Evolutionary conservation across 805 yeast genomes (phyloP).

Genomic region (Starmerella floricola): DNA sequence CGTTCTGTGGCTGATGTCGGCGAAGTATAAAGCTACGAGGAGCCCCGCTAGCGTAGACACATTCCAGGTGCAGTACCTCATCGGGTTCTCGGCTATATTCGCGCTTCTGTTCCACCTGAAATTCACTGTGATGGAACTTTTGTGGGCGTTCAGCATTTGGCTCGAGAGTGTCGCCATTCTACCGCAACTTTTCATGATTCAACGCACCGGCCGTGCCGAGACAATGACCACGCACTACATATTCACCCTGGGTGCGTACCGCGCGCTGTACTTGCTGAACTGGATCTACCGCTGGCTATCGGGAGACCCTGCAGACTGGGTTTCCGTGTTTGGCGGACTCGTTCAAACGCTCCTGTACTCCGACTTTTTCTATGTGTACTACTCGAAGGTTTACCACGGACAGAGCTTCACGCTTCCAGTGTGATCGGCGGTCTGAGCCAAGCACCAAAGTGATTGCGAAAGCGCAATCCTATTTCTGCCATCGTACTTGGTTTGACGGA

Average conservation of each 20-base stretch:
- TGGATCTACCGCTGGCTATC: conserved; percentile 77
- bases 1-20: conserved; percentile 58
- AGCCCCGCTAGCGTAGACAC: conserved; percentile 51
- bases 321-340: conserved; percentile 68
- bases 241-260: conserved; percentile 81
- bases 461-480: no score
- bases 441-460: no score
- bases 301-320: conserved; percentile 42
- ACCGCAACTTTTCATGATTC: conserved; percentile 86
- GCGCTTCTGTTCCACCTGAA: conserved; percentile 55
- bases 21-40: conserved; percentile 44
- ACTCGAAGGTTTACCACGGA: conserved; percentile 65
- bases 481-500: no score
- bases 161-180: conserved; percentile 81
- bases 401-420: conserved; percentile 60
- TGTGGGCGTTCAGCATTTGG: conserved; percentile 90
- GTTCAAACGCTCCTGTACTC: conserved; percentile 81
- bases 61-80: conserved; percentile 59
- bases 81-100: conserved; percentile 46
- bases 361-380: conserved; percentile 90
- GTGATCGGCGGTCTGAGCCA: no score
- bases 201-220: conserved; percentile 78
- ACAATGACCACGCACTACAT: conserved; percentile 83
- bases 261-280: conserved; percentile 83
- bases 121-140: conserved; percentile 42